These are phyloP conservation scores for Phialocephala subalpina DNA, from an alignment of 2,329 filamentous ascomycete genomes.

Conservation along the genomic window DNA sequence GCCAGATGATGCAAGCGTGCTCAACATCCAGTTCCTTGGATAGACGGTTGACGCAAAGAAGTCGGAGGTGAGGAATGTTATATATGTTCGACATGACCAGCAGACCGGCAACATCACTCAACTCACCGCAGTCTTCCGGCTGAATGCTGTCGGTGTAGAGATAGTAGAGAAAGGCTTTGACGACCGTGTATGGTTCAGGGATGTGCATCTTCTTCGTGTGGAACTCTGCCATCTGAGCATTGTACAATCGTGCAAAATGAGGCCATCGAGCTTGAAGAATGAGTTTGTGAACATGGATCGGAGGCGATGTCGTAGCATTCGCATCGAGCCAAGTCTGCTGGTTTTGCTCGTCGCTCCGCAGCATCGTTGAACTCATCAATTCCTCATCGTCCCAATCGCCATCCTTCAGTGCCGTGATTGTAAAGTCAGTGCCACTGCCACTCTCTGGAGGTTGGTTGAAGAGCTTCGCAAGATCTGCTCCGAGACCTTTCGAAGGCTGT, in stretches of 20 bases:
- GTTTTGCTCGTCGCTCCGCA: constrained; percentile 51
- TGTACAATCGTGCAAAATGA: constrained; percentile 91
- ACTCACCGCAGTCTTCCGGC: constrained; percentile 62
- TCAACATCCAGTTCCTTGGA: constrained; percentile 92
- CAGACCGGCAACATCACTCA: constrained; percentile 90
- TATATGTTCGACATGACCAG: constrained; percentile 98
- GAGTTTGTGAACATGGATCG: constrained; percentile 94
- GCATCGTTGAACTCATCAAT: constrained; percentile 58
- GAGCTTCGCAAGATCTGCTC: constrained; percentile 82
- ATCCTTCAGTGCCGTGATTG: constrained; percentile 87
- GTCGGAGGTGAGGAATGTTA: constrained; percentile 90
- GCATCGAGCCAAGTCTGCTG: constrained; percentile 63
- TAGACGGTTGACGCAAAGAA: constrained; percentile 90
- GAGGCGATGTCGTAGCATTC: constrained; percentile 73
- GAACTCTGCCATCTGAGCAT: constrained; percentile 95
- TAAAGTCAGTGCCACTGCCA: constrained; percentile 89
- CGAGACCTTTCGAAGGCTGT: constrained; percentile 73
- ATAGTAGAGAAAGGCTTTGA: constrained; percentile 94
- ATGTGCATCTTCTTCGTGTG: constrained; percentile 98
- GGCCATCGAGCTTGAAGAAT: constrained; percentile 97
- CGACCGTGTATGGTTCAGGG: constrained; percentile 92
- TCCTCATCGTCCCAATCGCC: constrained; percentile 72
- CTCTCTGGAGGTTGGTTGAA: constrained; percentile 88
- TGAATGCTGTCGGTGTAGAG: constrained; percentile 95
- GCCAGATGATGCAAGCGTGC: constrained; percentile 95